phyloP scores from a whole-genome alignment of 345 rosid genomes.

The Sisymbrium altissimum region DNA sequence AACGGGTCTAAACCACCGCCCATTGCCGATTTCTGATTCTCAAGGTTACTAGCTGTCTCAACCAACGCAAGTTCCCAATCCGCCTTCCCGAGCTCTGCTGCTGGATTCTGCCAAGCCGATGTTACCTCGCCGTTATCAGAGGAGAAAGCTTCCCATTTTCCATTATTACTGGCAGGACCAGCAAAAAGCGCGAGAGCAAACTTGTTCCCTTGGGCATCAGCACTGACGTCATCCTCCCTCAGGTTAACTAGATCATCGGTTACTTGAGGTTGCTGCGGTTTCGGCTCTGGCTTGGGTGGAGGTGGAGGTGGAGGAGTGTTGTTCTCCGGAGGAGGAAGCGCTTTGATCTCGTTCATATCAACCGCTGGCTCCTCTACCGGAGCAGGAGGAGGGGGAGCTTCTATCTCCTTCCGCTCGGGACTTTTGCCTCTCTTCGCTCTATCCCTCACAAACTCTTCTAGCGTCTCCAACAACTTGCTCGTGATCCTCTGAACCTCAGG shows the following conservation, averaged over 20 bases:
- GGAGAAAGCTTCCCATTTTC: constrained; percentile 85
- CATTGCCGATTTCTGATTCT: constrained; percentile 62
- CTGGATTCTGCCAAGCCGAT: constrained; percentile 85
- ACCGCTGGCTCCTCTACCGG: constrained; percentile 44
- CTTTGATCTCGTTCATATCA: constrained; percentile 72
- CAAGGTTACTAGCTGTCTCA: constrained; percentile 72
- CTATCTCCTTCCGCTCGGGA: constrained; percentile 58
- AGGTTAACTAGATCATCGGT: constrained; percentile 69
- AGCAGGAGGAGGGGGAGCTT: constrained; percentile 43
- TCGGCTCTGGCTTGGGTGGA: constrained; percentile 36
- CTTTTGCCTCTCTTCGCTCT: constrained; percentile 71
- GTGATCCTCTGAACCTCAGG: constrained; percentile 95
- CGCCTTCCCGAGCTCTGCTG: constrained; percentile 62
- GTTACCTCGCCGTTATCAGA: constrained; percentile 53
- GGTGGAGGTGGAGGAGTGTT: constrained; percentile 44
- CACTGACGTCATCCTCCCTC: constrained; percentile 62
- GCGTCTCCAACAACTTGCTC: constrained; percentile 62
- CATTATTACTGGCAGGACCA: constrained; percentile 46
- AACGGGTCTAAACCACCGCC: constrained; percentile 89
- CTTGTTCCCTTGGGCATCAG: constrained; percentile 73
- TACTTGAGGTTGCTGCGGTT: constrained; percentile 47
- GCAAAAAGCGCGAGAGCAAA: constrained; percentile 83
- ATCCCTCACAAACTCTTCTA: constrained; percentile 85
- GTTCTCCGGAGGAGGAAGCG: constrained; percentile 74
- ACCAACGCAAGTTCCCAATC: constrained; percentile 97